phyloP scores from a whole-genome alignment of 345 rosid species.

The Leavenworthia alabamica region DNA sequence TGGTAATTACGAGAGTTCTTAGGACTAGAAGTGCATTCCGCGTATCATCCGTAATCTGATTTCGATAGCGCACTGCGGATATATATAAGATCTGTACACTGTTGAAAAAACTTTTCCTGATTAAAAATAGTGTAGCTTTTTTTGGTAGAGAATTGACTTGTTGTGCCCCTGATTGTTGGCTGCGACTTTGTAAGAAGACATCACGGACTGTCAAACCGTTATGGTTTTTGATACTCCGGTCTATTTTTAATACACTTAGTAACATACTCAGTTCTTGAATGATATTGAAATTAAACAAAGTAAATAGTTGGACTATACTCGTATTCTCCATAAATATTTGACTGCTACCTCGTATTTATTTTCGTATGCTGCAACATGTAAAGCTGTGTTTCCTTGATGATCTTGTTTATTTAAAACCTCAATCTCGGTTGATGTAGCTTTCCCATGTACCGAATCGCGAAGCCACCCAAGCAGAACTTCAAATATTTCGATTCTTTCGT shows the following conservation, averaged over 20 bases:
- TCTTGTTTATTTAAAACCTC: background rate
- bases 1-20: background rate
- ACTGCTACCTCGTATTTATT: background rate
- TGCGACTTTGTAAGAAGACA: background rate
- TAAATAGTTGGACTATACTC: background rate
- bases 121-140: background rate
- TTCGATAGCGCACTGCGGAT: background rate
- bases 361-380: background rate
- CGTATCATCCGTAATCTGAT: background rate
- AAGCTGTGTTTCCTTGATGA: background rate
- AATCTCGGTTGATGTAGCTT: background rate
- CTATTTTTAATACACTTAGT: background rate
- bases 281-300: background rate
- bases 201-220: background rate
- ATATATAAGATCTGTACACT: fast-evolving
- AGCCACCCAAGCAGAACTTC: background rate
- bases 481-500: background rate
- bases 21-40: background rate
- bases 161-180: background rate
- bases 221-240: background rate
- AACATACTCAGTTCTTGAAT: background rate
- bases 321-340: background rate
- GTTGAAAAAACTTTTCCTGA: no score
- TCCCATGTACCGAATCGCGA: fast-evolving
- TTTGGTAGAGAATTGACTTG: background rate